Percentiles rank a stretch among this genome's conserved stretches.
Evolutionary conservation across 345 rosid genomes (phyloP).

Genomic region (Cochlearia excelsa): DNA sequence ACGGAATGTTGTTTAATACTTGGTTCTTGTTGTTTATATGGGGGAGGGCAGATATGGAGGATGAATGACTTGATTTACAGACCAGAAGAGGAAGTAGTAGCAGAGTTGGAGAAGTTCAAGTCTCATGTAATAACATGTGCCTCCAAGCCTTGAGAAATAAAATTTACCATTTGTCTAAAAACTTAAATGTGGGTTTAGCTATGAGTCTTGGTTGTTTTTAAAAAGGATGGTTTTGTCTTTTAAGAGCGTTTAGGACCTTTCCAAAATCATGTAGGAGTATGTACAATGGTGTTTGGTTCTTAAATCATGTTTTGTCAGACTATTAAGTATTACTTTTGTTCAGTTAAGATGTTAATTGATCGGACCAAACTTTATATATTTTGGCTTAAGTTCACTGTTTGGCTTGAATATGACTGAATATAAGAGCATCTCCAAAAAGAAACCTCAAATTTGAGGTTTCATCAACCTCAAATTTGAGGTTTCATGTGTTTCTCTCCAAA

Average conservation of each 20-base stretch:
- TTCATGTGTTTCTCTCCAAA: no score
- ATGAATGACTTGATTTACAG: conserved; percentile 95
- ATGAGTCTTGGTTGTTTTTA: conserved; percentile 4
- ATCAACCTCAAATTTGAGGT: no score
- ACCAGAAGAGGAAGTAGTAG: conserved; percentile 90
- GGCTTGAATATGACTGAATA: no score
- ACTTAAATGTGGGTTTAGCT: conserved; percentile 18
- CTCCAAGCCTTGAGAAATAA: conserved; percentile 49
- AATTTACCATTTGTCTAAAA: no score
- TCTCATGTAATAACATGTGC: conserved; percentile 74
- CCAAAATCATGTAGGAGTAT: conserved; percentile 8
- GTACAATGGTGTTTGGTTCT: conserved; percentile 21
- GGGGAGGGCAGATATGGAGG: conserved; percentile 73
- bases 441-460: no score
- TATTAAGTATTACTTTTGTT: no score
- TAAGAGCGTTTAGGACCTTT: conserved; percentile 15
- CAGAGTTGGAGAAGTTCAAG: conserved; percentile 92
- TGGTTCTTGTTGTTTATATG: background rate
- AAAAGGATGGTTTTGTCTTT: conserved; percentile 11
- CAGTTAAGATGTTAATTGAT: no score
- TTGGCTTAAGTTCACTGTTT: no score
- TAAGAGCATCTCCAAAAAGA: no score
- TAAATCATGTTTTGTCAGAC: background rate
- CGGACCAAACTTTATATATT: no score
- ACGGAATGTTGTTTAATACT: background rate